Conservation (phyloP, 352 stramenopile species). For the Phytophthora palmivora region DNA sequence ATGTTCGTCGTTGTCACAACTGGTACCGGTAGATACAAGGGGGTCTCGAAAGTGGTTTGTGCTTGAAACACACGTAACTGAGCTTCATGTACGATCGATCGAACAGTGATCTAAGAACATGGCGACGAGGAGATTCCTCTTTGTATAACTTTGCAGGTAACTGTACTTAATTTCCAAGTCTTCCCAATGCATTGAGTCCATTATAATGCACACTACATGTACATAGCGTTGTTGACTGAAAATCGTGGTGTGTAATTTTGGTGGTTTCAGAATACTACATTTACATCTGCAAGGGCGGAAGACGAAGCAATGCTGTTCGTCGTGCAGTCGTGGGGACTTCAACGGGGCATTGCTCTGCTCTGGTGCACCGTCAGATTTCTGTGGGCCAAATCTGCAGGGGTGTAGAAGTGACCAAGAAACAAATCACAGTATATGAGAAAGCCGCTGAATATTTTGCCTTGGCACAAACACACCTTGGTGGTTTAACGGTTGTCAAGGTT, state of each 20-base stretch:
- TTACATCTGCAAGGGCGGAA: conserved; percentile 27
- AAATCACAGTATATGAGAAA: conserved; percentile 24
- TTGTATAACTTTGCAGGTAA: no score
- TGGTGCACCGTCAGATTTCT: conserved; percentile 20
- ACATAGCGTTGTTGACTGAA: no score
- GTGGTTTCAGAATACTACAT: conserved; percentile 16
- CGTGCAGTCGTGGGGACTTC: conserved; percentile 15
- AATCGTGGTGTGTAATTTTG: conserved; percentile 5
- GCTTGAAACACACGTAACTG: no score
- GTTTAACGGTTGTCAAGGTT: no score
- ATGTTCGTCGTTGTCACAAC: background rate
- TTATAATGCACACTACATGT: no score
- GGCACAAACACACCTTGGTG: conserved; percentile 2
- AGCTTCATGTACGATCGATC: no score
- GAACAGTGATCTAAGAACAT: no score
- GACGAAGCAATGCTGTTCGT: conserved; percentile 17
- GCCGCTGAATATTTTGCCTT: conserved; percentile 7
- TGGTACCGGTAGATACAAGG: no score
- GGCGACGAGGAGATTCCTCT: no score
- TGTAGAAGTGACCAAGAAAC: conserved; percentile 26
- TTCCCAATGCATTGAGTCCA: no score
- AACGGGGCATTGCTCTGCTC: conserved; percentile 1
- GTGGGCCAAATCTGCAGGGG: conserved; percentile 2
- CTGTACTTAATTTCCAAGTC: no score
- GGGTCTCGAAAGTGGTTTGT: no score